Base-by-base conservation (phyloP, 2,329 filamentous ascomycete genomes). In the Ascomycota sp. region DNA sequence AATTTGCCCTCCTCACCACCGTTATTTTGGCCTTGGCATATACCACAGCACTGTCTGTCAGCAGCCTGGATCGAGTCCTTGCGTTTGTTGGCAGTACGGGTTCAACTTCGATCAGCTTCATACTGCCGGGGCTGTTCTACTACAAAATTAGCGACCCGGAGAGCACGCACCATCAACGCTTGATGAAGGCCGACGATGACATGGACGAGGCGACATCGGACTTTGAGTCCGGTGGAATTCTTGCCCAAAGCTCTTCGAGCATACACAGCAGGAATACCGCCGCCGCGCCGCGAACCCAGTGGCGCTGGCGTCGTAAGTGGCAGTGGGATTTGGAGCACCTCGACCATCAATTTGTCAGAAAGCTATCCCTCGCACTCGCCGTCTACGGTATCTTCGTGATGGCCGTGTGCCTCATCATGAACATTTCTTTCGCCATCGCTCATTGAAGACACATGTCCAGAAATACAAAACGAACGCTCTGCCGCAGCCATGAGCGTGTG, bases 81-180 rank as follows among this genome's bases (percentile, higher is more conserved):
- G 86, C 89, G 0, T 98, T 94, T 41, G 89, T 98, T 8, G 89
- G 89, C 23, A 83, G 77, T 42, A 98, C 89, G 0, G 89, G 89
- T 31, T 86, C 77, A 30, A 98, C 89, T 0, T 82, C 81, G 36
- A 98, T 98, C 43, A 92, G 81, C 36, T 98, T 98, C 49, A 95
- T 98, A 39, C 64, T 98, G 1, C 89, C 89, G 0, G 89, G 89
- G 0, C 56, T 98, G 4, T 98, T 98, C 52, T 98, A 95, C 53
- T 98, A 95, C 57, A 95, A 95, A 54, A 95, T 98, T 35, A 91
- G 82, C 9, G 73, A 81, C 17, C 89, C 89, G 0, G 77, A 93
- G 32, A 86, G 80, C 27, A 66, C 75, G 20, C 72, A 86, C 37
- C 83, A 94, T 42, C 86, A 93, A 48, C 70, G 77, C 10, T 59